Conservation (phyloP, 2,329 filamentous ascomycete species). For the Cyanodermella asteris region DNA sequence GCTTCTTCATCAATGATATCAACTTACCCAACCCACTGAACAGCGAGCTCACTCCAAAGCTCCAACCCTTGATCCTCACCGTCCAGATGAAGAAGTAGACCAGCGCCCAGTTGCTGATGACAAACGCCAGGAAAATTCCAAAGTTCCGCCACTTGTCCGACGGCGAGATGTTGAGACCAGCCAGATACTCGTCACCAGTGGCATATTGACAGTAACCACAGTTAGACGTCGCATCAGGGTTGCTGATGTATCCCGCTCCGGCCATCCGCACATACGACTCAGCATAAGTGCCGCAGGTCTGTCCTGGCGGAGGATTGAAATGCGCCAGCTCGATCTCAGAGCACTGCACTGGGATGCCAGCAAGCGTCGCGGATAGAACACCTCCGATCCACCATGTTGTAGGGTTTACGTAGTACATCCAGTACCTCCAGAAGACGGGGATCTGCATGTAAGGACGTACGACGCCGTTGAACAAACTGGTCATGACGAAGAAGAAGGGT, state of each 20-base stretch:
- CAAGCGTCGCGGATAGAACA: slow-evolving; percentile 41
- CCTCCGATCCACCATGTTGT: slow-evolving; percentile 52
- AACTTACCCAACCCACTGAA: slow-evolving; percentile 27
- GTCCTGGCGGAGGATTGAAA: slow-evolving; percentile 42
- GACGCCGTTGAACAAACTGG: slow-evolving; percentile 56
- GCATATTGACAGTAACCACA: slow-evolving; percentile 53
- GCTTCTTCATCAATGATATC: slow-evolving; percentile 15
- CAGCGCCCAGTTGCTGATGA: slow-evolving; percentile 45
- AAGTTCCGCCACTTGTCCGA: slow-evolving; percentile 51
- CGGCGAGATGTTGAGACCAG: slow-evolving; percentile 30
- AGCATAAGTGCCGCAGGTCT: slow-evolving; percentile 45
- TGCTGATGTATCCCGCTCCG: slow-evolving; percentile 39
- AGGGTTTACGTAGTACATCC: slow-evolving; percentile 43
- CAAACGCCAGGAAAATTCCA: slow-evolving; percentile 51
- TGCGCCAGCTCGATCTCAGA: slow-evolving; percentile 33
- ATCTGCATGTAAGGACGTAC: slow-evolving; percentile 44
- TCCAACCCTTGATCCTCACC: slow-evolving; percentile 47
- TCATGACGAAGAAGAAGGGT: slow-evolving; percentile 65
- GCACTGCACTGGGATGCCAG: slow-evolving; percentile 29
- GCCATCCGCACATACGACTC: slow-evolving; percentile 29
- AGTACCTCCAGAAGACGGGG: slow-evolving; percentile 51
- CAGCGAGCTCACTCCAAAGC: slow-evolving; percentile 41
- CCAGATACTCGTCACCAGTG: slow-evolving; percentile 44
- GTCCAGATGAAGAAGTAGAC: slow-evolving; percentile 63
- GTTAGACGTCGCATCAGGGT: slow-evolving; percentile 31